phyloP scores from a whole-genome alignment of 2,329 filamentous ascomycete species.

The Harringtonia aguacate region DNA sequence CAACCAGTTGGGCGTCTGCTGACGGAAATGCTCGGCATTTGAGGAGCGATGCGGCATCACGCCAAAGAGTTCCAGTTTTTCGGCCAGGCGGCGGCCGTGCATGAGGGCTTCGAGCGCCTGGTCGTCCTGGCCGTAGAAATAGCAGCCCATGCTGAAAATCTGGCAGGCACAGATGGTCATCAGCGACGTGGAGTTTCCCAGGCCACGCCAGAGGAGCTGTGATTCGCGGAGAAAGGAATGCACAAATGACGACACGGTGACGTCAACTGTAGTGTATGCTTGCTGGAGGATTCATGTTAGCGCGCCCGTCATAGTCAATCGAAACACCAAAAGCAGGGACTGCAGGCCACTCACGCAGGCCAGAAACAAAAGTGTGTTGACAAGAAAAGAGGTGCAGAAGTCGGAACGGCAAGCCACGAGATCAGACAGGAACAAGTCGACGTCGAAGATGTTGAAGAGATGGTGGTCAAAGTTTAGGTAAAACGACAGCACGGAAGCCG shows the following conservation, averaged over 20 bases:
- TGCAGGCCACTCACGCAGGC: constrained; percentile 8
- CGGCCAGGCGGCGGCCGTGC: constrained; percentile 7
- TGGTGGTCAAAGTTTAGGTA: constrained; percentile 10
- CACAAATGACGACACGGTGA: neutral
- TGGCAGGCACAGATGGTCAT: constrained; percentile 1
- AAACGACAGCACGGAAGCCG: constrained; percentile 7
- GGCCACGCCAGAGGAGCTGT: neutral
- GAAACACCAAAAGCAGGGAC: no score
- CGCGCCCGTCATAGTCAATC: no score
- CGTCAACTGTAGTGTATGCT: constrained; percentile 2
- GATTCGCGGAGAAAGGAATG: neutral
- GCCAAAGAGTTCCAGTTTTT: constrained; percentile 2
- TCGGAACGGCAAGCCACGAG: neutral
- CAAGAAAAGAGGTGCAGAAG: constrained; percentile 7
- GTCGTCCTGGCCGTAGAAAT: constrained; percentile 6
- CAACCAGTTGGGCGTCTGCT: constrained; percentile 3
- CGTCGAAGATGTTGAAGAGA: constrained; percentile 8
- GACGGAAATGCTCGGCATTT: neutral
- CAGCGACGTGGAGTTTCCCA: neutral
- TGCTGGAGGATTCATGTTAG: neutral
- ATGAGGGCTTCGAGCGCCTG: neutral
- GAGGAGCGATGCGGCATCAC: neutral
- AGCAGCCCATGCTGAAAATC: constrained; percentile 5
- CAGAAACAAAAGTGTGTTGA: constrained; percentile 4
- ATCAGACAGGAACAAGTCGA: constrained; percentile 9